phyloP scores from a whole-genome alignment of 2,329 filamentous ascomycete species.

The Macrophomina pseudophaseolina region DNA sequence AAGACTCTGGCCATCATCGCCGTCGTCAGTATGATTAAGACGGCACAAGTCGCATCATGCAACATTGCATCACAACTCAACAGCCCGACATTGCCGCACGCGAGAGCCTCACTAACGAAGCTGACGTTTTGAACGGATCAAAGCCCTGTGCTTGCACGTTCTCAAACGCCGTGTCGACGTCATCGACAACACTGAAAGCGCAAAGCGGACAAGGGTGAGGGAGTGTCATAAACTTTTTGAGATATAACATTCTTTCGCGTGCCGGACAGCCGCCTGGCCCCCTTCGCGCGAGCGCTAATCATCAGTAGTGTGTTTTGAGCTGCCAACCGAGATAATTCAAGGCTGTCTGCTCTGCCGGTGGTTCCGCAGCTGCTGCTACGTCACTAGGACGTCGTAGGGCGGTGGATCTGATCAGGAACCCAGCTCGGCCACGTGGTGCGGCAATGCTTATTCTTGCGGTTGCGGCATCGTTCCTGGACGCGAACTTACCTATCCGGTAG shows the following conservation, averaged over 20 bases:
- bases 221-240: background rate
- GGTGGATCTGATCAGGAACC: background rate
- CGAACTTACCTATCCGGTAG: background rate
- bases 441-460: background rate
- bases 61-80: too few species aligned
- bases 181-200: background rate
- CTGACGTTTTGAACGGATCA: background rate
- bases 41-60: too few species aligned
- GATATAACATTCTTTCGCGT: background rate
- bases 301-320: background rate
- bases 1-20: too few species aligned
- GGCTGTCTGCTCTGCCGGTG: background rate
- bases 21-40: too few species aligned
- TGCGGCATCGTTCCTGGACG: background rate
- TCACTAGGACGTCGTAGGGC: background rate
- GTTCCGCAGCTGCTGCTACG: background rate
- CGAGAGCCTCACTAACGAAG: background rate
- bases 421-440: background rate
- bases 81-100: too few species aligned
- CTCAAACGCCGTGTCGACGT: background rate
- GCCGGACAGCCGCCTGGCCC: background rate
- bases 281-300: background rate
- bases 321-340: background rate
- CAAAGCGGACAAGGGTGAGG: background rate
- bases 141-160: background rate